phyloP scores from a whole-genome alignment of 2,329 filamentous ascomycete genomes.

The Fusarium sp. region DNA sequence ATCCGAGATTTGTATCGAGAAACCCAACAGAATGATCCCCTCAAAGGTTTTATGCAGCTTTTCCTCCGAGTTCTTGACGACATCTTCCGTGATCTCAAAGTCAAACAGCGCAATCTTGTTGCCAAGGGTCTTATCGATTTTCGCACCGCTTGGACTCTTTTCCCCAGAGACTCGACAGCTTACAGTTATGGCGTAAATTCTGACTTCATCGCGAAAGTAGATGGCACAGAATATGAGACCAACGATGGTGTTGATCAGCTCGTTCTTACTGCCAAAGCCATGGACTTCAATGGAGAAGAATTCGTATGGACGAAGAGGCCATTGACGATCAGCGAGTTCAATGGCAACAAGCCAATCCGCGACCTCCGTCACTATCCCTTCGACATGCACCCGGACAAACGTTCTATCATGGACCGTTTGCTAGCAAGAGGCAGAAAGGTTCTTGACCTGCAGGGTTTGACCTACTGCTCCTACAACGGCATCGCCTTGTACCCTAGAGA shows the following conservation, averaged over 20 bases:
- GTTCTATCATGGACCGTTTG: constrained; percentile 45
- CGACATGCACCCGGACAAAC: constrained; percentile 45
- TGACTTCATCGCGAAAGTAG: constrained; percentile 54
- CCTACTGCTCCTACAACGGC: constrained; percentile 54
- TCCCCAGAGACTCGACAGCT: constrained; percentile 51
- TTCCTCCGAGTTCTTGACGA: constrained; percentile 54
- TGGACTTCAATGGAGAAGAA: constrained; percentile 52
- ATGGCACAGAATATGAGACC: constrained; percentile 46
- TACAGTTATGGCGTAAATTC: constrained; percentile 53
- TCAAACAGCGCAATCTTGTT: constrained; percentile 50
- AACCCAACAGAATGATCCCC: constrained; percentile 39
- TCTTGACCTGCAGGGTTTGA: constrained; percentile 54
- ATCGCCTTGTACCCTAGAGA: constrained; percentile 47
- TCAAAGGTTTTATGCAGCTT: constrained; percentile 53
- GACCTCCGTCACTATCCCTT: constrained; percentile 53
- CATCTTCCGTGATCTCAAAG: constrained; percentile 53
- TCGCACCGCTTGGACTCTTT: constrained; percentile 56
- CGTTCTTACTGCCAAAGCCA: constrained; percentile 46
- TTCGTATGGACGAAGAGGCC: constrained; percentile 53
- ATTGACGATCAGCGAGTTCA: constrained; percentile 47
- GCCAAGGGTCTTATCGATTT: constrained; percentile 53
- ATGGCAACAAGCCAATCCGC: constrained; percentile 53
- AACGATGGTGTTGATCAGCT: constrained; percentile 30
- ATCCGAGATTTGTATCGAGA: constrained; percentile 48
- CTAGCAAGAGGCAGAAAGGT: constrained; percentile 50